These are phyloP conservation scores for Kluyveromyces sp. DNA, from an alignment of 1,139 yeast species.

Conservation along the genomic window DNA sequence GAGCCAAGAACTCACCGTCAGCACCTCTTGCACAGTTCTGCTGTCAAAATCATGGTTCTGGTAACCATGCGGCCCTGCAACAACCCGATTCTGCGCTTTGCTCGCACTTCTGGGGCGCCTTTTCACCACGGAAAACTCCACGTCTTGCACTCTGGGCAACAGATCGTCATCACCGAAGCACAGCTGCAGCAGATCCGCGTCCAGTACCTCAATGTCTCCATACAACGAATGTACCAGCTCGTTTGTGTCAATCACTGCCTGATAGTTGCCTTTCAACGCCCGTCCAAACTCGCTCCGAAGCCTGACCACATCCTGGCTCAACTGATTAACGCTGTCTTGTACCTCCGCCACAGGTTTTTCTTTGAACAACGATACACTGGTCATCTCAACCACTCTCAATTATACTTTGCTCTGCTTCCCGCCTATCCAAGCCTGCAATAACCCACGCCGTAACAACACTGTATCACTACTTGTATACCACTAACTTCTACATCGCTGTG, in stretches of 20 bases:
- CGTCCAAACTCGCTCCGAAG: conserved; percentile 18
- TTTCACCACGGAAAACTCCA: conserved; percentile 6
- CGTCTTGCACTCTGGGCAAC: conserved; percentile 17
- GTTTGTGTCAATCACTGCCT: conserved; percentile 22
- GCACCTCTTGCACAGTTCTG: background rate
- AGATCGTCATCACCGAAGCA: conserved; percentile 28
- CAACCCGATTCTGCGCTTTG: too few species aligned
- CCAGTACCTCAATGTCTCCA: conserved; percentile 16
- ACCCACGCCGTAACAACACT: too few species aligned
- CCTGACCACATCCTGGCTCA: conserved; percentile 14
- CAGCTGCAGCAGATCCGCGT: conserved; percentile 23
- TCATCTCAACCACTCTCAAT: background rate
- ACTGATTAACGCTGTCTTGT: conserved; percentile 17
- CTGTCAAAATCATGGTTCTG: background rate
- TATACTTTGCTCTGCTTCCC: background rate
- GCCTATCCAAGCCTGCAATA: too few species aligned
- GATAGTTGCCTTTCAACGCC: conserved; percentile 19
- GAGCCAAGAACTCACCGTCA: conserved; percentile 6
- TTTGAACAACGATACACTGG: conserved; percentile 10
- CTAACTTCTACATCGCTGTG: background rate
- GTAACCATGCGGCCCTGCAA: too few species aligned
- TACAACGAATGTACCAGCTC: conserved; percentile 16
- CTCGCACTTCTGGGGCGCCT: background rate
- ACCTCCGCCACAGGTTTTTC: conserved; percentile 16
- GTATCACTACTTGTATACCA: too few species aligned